Conservation (phyloP, 306 rosid species). For the Cicer arietinum region DNA sequence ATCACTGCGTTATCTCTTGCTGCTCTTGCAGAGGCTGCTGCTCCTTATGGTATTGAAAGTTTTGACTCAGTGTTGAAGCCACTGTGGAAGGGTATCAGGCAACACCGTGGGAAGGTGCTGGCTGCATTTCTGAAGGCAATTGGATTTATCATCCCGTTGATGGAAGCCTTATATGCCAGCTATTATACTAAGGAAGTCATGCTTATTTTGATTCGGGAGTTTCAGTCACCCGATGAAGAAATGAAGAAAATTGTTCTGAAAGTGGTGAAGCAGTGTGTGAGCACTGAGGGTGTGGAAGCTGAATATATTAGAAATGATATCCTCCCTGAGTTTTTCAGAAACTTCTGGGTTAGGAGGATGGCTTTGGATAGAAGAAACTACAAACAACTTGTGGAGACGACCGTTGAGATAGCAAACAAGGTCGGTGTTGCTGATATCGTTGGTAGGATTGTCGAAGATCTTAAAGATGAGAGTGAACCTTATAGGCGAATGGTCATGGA, state of each 20-base stretch:
- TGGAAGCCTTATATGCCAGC: constrained; percentile 95
- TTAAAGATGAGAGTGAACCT: constrained; percentile 98
- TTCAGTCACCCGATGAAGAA: constrained; percentile 98
- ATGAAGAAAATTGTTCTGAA: constrained; percentile 96
- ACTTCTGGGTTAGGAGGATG: constrained; percentile 99
- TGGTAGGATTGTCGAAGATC: constrained; percentile 93
- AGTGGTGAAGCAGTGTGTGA: constrained; percentile 97
- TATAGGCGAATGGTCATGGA: constrained; percentile 99
- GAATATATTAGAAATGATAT: constrained; percentile 62
- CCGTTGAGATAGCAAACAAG: constrained; percentile 96
- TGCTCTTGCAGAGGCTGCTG: constrained; percentile 97
- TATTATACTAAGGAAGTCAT: constrained; percentile 94
- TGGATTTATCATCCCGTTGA: constrained; percentile 90
- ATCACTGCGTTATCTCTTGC: constrained; percentile 94
- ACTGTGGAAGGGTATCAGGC: constrained; percentile 94
- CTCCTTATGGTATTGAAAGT: constrained; percentile 97
- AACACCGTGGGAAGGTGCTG: constrained; percentile 94
- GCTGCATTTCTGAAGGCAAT: constrained; percentile 95
- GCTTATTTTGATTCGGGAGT: constrained; percentile 88
- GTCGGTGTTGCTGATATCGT: constrained; percentile 96
- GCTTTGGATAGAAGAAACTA: constrained; percentile 94
- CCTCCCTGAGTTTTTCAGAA: constrained; percentile 85
- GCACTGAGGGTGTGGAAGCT: constrained; percentile 95
- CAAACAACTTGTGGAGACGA: constrained; percentile 91
- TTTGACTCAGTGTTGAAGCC: constrained; percentile 95